Evolutionary conservation across 768 basidiomycete genomes (phyloP).

Genomic region (Butyriboletus loyo): DNA sequence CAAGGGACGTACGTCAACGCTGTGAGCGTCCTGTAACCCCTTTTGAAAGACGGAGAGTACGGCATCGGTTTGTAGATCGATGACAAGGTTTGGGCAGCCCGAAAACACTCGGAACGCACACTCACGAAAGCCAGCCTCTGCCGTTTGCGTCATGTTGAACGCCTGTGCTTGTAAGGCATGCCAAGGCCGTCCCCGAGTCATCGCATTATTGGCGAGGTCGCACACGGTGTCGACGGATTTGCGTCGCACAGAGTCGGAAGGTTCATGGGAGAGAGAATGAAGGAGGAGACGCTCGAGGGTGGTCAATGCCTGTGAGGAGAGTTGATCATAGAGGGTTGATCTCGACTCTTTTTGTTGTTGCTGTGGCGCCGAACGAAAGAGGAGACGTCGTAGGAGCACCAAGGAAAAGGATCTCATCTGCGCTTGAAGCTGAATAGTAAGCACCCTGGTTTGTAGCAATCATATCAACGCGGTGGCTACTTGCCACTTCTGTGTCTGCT

Average conservation of each 20-base stretch:
- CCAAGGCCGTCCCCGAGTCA: slow-evolving; percentile 77
- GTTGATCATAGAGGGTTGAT: slow-evolving; percentile 75
- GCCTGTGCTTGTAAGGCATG: slow-evolving; percentile 72
- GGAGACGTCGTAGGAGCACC: slow-evolving; percentile 73
- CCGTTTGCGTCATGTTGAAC: slow-evolving; percentile 55
- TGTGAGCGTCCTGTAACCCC: slow-evolving; percentile 64
- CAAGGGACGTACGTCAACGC: slow-evolving; percentile 51
- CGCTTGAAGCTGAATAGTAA: slow-evolving; percentile 12
- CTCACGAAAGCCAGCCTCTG: slow-evolving; percentile 43
- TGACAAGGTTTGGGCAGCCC: slow-evolving; percentile 70
- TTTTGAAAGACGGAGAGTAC: slow-evolving; percentile 64
- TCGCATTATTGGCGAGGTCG: slow-evolving; percentile 72
- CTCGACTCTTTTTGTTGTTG: slow-evolving; percentile 36
- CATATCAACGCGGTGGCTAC: slow-evolving; percentile 26
- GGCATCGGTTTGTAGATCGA: slow-evolving; percentile 70
- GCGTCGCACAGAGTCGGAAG: slow-evolving; percentile 52
- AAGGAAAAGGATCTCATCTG: slow-evolving; percentile 87
- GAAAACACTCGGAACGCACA: slow-evolving; percentile 71
- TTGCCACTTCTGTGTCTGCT: slow-evolving; percentile 76
- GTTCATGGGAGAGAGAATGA: slow-evolving; percentile 64
- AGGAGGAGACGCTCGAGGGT: slow-evolving; percentile 72
- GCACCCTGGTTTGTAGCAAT: neutral
- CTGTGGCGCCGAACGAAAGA: slow-evolving; percentile 58
- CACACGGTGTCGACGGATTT: slow-evolving; percentile 74
- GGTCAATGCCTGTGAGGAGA: slow-evolving; percentile 60